Conservation (phyloP, 2,329 filamentous ascomycete genomes). For the Neonectria ditissima region DNA sequence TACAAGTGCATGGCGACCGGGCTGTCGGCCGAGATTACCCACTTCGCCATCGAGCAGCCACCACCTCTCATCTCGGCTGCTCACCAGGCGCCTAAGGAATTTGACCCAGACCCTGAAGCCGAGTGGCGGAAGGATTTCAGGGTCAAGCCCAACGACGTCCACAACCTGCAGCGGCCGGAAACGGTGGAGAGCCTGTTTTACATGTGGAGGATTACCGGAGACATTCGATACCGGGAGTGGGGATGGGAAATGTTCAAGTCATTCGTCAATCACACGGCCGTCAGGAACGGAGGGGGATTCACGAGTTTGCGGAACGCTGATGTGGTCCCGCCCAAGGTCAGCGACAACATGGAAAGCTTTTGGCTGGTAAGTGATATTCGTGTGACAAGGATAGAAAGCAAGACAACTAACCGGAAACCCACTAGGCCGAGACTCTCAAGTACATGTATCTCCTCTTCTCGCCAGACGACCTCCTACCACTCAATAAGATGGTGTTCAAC, state of each 20-base stretch:
- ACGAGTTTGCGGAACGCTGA: constrained; percentile 84
- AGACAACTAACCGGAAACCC: constrained; percentile 29
- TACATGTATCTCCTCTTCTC: constrained; percentile 98
- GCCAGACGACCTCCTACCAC: constrained; percentile 81
- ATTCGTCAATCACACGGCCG: constrained; percentile 87
- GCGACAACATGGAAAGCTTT: constrained; percentile 99
- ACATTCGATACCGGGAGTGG: constrained; percentile 91
- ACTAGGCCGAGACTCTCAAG: constrained; percentile 92
- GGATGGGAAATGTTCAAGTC: constrained; percentile 98
- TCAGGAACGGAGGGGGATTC: constrained; percentile 83
- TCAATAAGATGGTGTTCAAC: constrained; percentile 92
- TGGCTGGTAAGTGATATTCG: constrained; percentile 78
- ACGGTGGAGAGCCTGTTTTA: constrained; percentile 97
- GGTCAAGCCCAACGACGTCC: constrained; percentile 84
- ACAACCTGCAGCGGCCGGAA: constrained; percentile 95
- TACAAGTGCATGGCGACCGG: constrained; percentile 92
- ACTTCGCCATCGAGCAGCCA: constrained; percentile 82
- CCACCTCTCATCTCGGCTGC: constrained; percentile 69
- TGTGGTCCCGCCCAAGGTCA: constrained; percentile 72
- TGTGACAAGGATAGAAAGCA: background rate
- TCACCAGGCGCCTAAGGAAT: constrained; percentile 60
- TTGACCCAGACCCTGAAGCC: constrained; percentile 65
- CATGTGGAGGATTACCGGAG: constrained; percentile 98
- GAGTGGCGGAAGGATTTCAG: constrained; percentile 82
- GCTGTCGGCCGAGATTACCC: constrained; percentile 93